Conservation (phyloP, 306 rosid species). For the Amphicarpaea edgeworthii region DNA sequence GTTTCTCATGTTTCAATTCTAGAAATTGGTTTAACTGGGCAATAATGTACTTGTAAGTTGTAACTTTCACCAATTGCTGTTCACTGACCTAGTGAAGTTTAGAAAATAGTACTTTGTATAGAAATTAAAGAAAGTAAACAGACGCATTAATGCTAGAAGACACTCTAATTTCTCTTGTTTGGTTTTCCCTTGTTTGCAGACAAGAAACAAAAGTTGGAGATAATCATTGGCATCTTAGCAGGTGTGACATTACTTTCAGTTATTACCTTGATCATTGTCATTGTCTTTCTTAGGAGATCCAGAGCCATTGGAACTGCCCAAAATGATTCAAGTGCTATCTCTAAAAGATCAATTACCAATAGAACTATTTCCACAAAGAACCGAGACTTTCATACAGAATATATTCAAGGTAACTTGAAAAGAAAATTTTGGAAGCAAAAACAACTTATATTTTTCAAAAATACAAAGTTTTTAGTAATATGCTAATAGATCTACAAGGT, state of each 20-base stretch:
- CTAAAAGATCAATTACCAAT: constrained; percentile 48
- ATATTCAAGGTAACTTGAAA: constrained; percentile 61
- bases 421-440: constrained; percentile 13
- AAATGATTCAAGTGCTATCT: constrained; percentile 46
- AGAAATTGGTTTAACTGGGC: not conserved
- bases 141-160: not conserved
- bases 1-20: constrained; percentile 20
- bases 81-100: not conserved
- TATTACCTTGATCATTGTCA: constrained; percentile 48
- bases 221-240: constrained; percentile 50
- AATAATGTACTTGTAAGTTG: not conserved
- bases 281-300: constrained; percentile 48
- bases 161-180: constrained; percentile 30
- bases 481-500: not conserved
- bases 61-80: constrained; percentile 1
- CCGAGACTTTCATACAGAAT: constrained; percentile 42
- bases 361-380: constrained; percentile 54
- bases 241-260: constrained; percentile 60
- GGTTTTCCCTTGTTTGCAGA: constrained; percentile 49
- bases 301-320: constrained; percentile 19
- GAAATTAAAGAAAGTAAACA: not conserved
- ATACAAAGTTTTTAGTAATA: not conserved
- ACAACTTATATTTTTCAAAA: constrained; percentile 1
- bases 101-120: constrained; percentile 15
- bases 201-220: constrained; percentile 45